These are phyloP conservation scores for Amylocarpus encephaloides DNA, from an alignment of 2,329 filamentous ascomycete genomes.

Conservation along the genomic window DNA sequence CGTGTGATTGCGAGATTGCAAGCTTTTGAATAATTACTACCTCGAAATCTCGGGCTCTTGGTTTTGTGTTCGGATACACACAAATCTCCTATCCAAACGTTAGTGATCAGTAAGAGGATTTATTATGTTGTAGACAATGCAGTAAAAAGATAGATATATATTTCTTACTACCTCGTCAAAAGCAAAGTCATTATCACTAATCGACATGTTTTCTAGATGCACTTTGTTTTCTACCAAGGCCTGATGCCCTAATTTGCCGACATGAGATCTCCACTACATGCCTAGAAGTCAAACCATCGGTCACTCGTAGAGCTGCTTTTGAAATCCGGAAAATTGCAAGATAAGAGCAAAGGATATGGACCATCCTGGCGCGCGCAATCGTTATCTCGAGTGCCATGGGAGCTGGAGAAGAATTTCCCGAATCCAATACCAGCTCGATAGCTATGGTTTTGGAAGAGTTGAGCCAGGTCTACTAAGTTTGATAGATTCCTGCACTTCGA, in stretches of 20 bases:
- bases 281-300: not conserved
- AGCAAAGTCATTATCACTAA: constrained; percentile 4
- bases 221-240: not conserved
- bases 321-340: not conserved
- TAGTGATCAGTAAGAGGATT: no score
- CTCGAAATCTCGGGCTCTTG: no score
- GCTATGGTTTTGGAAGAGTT: constrained; percentile 9
- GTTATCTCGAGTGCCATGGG: constrained; percentile 1
- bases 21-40: no score
- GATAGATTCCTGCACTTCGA: no score
- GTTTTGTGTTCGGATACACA: no score
- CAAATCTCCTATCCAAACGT: no score
- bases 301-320: no score
- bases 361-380: constrained; percentile 1
- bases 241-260: not conserved
- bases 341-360: not conserved
- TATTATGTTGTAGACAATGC: no score
- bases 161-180: not conserved
- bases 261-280: not conserved
- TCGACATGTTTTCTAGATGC: not conserved
- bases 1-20: no score
- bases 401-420: not conserved
- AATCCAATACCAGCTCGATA: constrained; percentile 1
- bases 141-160: not conserved
- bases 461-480: not conserved